Base-by-base conservation (phyloP, 139 green algal species). In the Auxenochlorella pyrenoidosa region DNA sequence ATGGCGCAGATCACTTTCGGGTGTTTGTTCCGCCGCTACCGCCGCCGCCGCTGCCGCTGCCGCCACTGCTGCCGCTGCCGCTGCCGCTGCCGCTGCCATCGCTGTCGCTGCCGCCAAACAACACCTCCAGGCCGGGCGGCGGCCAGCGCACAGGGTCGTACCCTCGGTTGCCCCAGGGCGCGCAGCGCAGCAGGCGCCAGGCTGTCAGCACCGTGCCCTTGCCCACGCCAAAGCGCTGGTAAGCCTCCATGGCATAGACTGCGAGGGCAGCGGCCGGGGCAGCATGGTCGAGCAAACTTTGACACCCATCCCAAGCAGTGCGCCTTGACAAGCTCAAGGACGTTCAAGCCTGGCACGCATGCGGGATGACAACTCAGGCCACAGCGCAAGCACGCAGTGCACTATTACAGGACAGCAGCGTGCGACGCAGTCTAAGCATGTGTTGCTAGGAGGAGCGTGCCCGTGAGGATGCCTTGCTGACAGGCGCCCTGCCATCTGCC, bases 171-270 rank as follows among this genome's bases (percentile, higher is more conserved):
- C 90, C 92, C 75, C 90, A 96, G 5, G 96, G 96, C 80, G 93
- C 96, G 86, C 96, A 98, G 4, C 96, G 81, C 87, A 95, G 13
- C 65, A 98, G 81, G 16, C 96, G 90, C 96, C 96, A 98, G 0
- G 90, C 92, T 5, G 94, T 98, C 66, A 98, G 89, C 32, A 97
- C 89, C 15, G 81, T 91, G 6, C 96, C 96, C 41, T 93, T 93
- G 13, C 51, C 80, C 3, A 94, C 87, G 24, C 95, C 94, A 91
- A 89, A 95, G 34, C 89, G 87, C 51, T 93, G 91, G 91, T 94
- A 98, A 0, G 88, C 90, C 0, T 94, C 84, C 43, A 95, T 95
- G 30, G 89, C 85, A 51, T 92, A 93, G 8, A 58, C 80, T 85
- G 80, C 38, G 32, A 24, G 43, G 30, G 0, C 5, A 38, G n/a